These are phyloP conservation scores for Trichophyton benhamiae DNA, from an alignment of 2,329 filamentous ascomycete genomes.

Conservation along the genomic window DNA sequence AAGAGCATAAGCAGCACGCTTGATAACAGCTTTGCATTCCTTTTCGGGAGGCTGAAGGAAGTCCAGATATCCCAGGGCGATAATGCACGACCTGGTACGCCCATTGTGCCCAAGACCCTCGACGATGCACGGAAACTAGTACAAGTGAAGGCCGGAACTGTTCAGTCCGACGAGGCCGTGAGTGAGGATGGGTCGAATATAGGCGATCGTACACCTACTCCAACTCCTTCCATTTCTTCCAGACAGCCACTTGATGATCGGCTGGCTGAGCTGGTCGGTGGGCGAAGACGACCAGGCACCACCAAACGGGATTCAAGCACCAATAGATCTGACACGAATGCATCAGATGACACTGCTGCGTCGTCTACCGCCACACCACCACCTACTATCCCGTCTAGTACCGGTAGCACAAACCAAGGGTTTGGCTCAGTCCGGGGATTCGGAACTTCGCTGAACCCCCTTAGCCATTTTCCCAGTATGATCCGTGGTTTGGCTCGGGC, in stretches of 20 bases:
- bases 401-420: slow-evolving; percentile 41
- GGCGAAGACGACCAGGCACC: slow-evolving; percentile 48
- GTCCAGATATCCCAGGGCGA: slow-evolving; percentile 38
- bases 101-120: slow-evolving; percentile 68
- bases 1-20: slow-evolving; percentile 86
- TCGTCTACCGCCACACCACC: slow-evolving; percentile 18
- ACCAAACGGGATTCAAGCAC: slow-evolving; percentile 56
- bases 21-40: slow-evolving; percentile 84
- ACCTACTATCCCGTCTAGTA: slow-evolving; percentile 20
- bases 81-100: slow-evolving; percentile 38
- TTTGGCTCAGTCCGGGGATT: slow-evolving; percentile 74
- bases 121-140: slow-evolving; percentile 88
- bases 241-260: slow-evolving; percentile 47
- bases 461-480: slow-evolving; percentile 65
- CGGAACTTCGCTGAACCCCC: slow-evolving; percentile 68
- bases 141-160: slow-evolving; percentile 33
- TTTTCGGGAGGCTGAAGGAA: slow-evolving; percentile 78
- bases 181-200: slow-evolving; percentile 43
- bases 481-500: slow-evolving; percentile 59
- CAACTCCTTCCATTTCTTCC: slow-evolving; percentile 22
- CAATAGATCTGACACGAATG: slow-evolving; percentile 30
- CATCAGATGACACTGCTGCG: slow-evolving; percentile 12
- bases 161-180: slow-evolving; percentile 39
- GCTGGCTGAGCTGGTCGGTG: slow-evolving; percentile 58
- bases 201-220: slow-evolving; percentile 23